Conservation (phyloP, 768 basidiomycete genomes). For the Phylloporus arenicola region DNA sequence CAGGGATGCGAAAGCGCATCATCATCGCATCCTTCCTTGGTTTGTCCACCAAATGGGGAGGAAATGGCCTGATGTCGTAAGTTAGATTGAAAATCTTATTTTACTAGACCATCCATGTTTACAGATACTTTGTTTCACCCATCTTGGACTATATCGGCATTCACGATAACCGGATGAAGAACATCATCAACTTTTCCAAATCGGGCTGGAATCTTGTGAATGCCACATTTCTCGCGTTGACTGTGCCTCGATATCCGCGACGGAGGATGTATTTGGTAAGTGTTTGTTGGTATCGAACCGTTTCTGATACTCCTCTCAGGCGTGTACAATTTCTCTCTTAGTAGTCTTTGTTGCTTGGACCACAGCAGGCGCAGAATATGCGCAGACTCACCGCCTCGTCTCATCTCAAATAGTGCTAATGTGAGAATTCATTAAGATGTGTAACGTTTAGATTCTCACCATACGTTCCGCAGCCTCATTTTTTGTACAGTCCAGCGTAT, state of each 20-base stretch:
- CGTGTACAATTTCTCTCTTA: neutral
- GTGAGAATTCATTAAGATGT: neutral
- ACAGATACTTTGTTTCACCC: neutral
- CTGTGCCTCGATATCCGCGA: neutral
- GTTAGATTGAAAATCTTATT: neutral
- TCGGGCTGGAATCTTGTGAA: neutral
- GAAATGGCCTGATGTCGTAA: neutral
- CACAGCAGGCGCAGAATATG: neutral
- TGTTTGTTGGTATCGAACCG: neutral
- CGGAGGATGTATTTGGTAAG: neutral
- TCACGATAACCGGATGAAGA: neutral
- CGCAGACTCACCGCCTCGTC: neutral
- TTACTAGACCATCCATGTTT: too few species aligned
- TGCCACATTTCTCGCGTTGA: neutral
- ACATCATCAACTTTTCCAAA: neutral
- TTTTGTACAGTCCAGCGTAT: neutral
- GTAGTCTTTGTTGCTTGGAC: neutral
- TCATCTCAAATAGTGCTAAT: neutral
- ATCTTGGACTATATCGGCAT: neutral
- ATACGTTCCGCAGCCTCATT: neutral
- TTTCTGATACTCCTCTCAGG: neutral
- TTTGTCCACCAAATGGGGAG: neutral
- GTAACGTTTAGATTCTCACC: neutral
- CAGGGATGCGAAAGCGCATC: neutral
- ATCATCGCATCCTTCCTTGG: neutral